Evolutionary conservation across 805 yeast species (phyloP).

Genomic region (Saccharomycopsis lassenensis): DNA sequence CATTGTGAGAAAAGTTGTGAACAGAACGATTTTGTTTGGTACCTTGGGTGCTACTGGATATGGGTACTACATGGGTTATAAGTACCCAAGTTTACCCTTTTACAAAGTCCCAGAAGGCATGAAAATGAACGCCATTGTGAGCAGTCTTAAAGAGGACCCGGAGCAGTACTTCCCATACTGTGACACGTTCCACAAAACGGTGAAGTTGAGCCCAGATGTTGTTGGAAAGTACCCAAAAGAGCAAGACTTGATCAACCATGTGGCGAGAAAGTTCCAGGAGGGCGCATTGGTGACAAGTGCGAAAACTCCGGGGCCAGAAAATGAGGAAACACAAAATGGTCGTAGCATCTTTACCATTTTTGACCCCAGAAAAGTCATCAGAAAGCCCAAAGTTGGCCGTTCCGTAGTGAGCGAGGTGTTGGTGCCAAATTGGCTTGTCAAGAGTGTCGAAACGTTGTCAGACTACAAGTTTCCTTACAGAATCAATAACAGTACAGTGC

Average conservation of each 20-base stretch:
- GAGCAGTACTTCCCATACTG: slow-evolving; percentile 16
- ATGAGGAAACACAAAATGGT: too few relatives aligned
- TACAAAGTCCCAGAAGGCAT: slow-evolving; percentile 13
- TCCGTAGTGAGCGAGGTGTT: slow-evolving; percentile 8
- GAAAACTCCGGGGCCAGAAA: too few relatives aligned
- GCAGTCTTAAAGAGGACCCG: slow-evolving; percentile 5
- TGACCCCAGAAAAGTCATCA: too few relatives aligned
- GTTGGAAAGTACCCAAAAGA: slow-evolving; percentile 4
- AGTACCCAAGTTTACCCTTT: slow-evolving; percentile 16
- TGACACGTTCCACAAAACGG: slow-evolving; percentile 8
- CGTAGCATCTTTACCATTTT: too few relatives aligned
- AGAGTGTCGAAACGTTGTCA: slow-evolving; percentile 6
- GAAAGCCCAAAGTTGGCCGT: too few relatives aligned
- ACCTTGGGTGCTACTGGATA: slow-evolving; percentile 9
- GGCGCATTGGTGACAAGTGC: too few relatives aligned
- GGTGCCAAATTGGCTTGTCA: slow-evolving; percentile 1
- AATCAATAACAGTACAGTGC: slow-evolving; percentile 4
- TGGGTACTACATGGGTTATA: slow-evolving; percentile 16
- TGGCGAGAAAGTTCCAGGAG: slow-evolving; percentile 4
- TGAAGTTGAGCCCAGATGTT: slow-evolving; percentile 11
- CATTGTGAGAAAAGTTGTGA: slow-evolving; percentile 4
- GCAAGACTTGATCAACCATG: slow-evolving; percentile 4
- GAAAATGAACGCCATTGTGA: slow-evolving; percentile 11
- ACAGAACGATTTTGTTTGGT: slow-evolving; percentile 5
- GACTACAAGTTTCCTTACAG: slow-evolving; percentile 16